These are phyloP conservation scores for Vitellaria paradoxa DNA, from an alignment of 179 eudicot genomes.

Conservation along the genomic window DNA sequence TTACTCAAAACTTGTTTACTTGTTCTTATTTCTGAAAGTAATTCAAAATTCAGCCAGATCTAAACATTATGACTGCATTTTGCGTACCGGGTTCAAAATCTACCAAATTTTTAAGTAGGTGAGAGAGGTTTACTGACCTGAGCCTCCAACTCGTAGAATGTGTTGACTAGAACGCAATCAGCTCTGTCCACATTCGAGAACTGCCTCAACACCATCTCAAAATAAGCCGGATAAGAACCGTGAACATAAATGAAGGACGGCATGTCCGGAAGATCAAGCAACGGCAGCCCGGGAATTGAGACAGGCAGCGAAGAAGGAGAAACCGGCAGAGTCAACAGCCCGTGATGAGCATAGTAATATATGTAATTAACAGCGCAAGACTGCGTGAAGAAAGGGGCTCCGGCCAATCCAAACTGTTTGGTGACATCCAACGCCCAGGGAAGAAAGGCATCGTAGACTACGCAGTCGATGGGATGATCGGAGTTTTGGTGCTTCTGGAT, in stretches of 20 bases:
- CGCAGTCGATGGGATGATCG: constrained; percentile 31
- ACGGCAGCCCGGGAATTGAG: constrained; percentile 11
- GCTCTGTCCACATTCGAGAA: constrained; percentile 40
- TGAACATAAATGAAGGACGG: constrained; percentile 34
- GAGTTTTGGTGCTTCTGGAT: constrained; percentile 23
- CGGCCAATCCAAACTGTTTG: constrained; percentile 36
- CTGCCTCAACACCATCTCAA: constrained; percentile 45
- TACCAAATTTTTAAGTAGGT: neutral
- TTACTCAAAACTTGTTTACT: too few species aligned
- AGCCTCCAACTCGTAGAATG: constrained; percentile 23
- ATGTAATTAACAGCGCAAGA: constrained; percentile 10
- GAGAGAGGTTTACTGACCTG: constrained; percentile 4
- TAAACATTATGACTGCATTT: too few species aligned
- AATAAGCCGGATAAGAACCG: constrained; percentile 47
- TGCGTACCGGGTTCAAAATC: neutral
- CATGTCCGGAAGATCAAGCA: constrained; percentile 30
- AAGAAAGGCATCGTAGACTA: constrained; percentile 48
- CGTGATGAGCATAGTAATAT: neutral
- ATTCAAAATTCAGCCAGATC: too few species aligned
- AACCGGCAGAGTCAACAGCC: constrained; percentile 7
- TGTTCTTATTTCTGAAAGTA: too few species aligned
- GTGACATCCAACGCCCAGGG: constrained; percentile 56
- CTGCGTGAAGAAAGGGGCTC: constrained; percentile 47
- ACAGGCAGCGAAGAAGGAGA: neutral
- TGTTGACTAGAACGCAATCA: constrained; percentile 47